These are phyloP conservation scores for Rhinocladiella similis DNA, from an alignment of 2,329 filamentous ascomycete species.

Conservation along the genomic window DNA sequence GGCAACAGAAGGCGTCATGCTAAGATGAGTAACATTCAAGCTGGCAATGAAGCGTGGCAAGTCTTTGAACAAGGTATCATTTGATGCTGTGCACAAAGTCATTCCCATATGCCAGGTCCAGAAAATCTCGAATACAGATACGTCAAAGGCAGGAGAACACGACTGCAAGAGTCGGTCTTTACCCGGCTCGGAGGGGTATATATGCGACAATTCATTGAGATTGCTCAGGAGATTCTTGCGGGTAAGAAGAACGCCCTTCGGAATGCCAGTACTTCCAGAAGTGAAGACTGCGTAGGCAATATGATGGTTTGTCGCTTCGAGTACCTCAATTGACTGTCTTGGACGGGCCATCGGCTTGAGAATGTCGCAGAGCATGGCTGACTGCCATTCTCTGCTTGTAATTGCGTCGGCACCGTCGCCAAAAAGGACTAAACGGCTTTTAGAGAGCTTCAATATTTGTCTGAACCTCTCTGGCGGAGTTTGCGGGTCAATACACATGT, in stretches of 20 bases:
- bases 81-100: slow-evolving; percentile 72
- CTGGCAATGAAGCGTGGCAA: slow-evolving; percentile 66
- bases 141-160: slow-evolving; percentile 81
- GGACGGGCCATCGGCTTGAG: not conserved
- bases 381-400: not conserved
- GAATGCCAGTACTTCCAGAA: slow-evolving; percentile 76
- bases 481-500: slow-evolving; percentile 75
- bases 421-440: slow-evolving; percentile 14
- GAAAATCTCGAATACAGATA: slow-evolving; percentile 89
- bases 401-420: not conserved
- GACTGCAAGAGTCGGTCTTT: slow-evolving; percentile 71
- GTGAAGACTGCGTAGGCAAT: slow-evolving; percentile 80
- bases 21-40: slow-evolving; percentile 73
- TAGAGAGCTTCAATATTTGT: slow-evolving; percentile 63
- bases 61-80: slow-evolving; percentile 72
- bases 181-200: slow-evolving; percentile 60
- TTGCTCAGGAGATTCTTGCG: slow-evolving; percentile 76
- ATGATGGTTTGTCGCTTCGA: slow-evolving; percentile 40
- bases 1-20: slow-evolving; percentile 82
- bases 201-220: slow-evolving; percentile 61
- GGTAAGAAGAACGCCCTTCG: slow-evolving; percentile 78
- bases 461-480: slow-evolving; percentile 63
- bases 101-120: slow-evolving; percentile 78
- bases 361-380: slow-evolving; percentile 3
- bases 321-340: not conserved